Conservation (phyloP, 2,329 filamentous ascomycete genomes). For the Xylariaceae sp. region DNA sequence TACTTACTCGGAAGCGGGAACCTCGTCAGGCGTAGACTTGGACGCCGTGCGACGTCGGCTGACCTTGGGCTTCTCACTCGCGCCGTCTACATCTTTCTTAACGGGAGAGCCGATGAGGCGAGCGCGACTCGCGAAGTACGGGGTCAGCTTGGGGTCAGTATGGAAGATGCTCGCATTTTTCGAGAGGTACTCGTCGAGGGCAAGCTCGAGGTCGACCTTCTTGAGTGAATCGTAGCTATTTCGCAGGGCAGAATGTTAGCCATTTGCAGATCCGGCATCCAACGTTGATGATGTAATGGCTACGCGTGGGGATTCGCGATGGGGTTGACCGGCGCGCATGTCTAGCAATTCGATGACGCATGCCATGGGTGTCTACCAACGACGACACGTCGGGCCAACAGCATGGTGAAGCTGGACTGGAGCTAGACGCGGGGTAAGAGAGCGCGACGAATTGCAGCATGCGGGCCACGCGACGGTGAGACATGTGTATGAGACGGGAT, state of each 20-base stretch:
- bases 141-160: slow-evolving; percentile 58
- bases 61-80: slow-evolving; percentile 26
- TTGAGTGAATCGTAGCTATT: slow-evolving; percentile 63
- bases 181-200: slow-evolving; percentile 67
- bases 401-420: neutral
- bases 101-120: slow-evolving; percentile 52
- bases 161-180: slow-evolving; percentile 62
- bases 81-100: slow-evolving; percentile 28
- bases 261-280: slow-evolving; percentile 21
- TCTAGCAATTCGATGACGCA: slow-evolving; percentile 5
- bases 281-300: slow-evolving; percentile 16
- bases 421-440: neutral
- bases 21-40: slow-evolving; percentile 49
- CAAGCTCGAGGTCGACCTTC: slow-evolving; percentile 73
- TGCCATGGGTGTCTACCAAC: neutral
- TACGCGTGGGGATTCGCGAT: slow-evolving; percentile 22
- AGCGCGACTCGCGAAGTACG: slow-evolving; percentile 69
- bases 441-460: neutral
- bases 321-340: slow-evolving; percentile 17
- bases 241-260: slow-evolving; percentile 21
- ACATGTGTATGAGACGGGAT: neutral
- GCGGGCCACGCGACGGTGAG: neutral
- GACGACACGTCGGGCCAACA: neutral
- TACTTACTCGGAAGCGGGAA: slow-evolving; percentile 68
- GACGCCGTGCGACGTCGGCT: slow-evolving; percentile 33